These are phyloP conservation scores for Gymnopus androsaceus DNA, from an alignment of 1,284 basidiomycete genomes.

Conservation along the genomic window DNA sequence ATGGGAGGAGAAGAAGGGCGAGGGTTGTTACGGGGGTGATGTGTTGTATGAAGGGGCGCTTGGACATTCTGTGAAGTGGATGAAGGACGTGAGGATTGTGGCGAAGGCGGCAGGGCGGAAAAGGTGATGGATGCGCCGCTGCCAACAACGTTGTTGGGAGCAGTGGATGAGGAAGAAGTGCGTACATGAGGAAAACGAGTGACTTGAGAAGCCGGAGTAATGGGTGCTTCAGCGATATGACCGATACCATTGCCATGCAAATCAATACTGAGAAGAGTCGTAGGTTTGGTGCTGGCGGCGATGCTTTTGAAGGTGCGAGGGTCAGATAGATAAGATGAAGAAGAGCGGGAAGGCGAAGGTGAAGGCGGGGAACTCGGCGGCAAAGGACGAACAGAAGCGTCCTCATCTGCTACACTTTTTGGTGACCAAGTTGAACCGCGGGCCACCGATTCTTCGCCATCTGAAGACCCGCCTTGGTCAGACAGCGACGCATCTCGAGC, in stretches of 20 bases:
- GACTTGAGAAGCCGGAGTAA: constrained; percentile 52
- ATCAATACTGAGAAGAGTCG: constrained; percentile 89
- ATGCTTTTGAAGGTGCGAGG: constrained; percentile 80
- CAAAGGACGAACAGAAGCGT: constrained; percentile 84
- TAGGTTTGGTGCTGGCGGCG: constrained; percentile 92
- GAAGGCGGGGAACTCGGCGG: constrained; percentile 85
- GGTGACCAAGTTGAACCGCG: constrained; percentile 77
- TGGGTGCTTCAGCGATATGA: constrained; percentile 87
- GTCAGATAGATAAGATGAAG: constrained; percentile 78
- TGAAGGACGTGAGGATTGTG: constrained; percentile 47
- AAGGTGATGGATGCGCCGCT: constrained; percentile 68
- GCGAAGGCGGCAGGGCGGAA: constrained; percentile 60
- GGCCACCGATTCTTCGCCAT: constrained; percentile 52
- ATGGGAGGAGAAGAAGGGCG: constrained; percentile 86
- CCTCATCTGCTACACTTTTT: constrained; percentile 80
- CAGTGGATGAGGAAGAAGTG: constrained; percentile 56
- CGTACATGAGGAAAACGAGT: constrained; percentile 60
- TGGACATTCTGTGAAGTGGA: constrained; percentile 43
- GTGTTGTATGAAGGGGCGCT: constrained; percentile 85
- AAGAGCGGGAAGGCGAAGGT: constrained; percentile 78
- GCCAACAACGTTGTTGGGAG: constrained; percentile 38
- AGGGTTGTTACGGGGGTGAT: constrained; percentile 95
- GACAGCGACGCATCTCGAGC: constrained; percentile 34
- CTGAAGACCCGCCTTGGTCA: constrained; percentile 49
- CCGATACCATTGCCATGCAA: constrained; percentile 76